These are phyloP conservation scores for Kodamaea neixiangensis DNA, from an alignment of 805 yeast genomes.

Conservation along the genomic window DNA sequence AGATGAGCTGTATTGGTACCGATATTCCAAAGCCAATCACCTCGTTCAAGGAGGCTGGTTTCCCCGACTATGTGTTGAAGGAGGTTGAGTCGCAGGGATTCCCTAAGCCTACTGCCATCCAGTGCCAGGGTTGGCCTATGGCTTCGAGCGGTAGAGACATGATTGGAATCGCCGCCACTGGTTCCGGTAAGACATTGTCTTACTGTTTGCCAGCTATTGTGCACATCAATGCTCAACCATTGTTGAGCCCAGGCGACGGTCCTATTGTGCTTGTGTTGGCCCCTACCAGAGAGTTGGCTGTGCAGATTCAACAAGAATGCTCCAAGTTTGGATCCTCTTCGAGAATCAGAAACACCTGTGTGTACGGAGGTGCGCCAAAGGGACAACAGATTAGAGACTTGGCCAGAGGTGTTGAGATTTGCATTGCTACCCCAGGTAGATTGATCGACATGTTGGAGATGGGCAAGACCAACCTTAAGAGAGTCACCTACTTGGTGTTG, in stretches of 20 bases:
- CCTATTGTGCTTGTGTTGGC: conserved; percentile 95
- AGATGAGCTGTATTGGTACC: conserved; percentile 81
- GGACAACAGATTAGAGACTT: conserved; percentile 98
- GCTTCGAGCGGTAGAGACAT: conserved; percentile 98
- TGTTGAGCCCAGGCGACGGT: conserved; percentile 92
- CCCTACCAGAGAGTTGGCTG: conserved; percentile 98
- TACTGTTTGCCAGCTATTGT: conserved; percentile 97
- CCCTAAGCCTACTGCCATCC: conserved; percentile 92
- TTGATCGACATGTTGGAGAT: conserved; percentile 95
- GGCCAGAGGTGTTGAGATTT: conserved; percentile 91
- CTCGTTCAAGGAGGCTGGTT: conserved; percentile 93
- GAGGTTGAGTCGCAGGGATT: conserved; percentile 93
- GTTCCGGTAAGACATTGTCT: conserved; percentile 97
- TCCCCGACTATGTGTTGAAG: conserved; percentile 87
- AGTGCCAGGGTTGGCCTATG: conserved; percentile 99
- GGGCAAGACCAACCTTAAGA: conserved; percentile 90
- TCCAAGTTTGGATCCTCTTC: conserved; percentile 91
- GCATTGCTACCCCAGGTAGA: conserved; percentile 99
- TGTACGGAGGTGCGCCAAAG: conserved; percentile 99
- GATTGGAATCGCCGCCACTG: conserved; percentile 99
- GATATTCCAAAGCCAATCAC: conserved; percentile 95
- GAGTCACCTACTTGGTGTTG: conserved; percentile 94
- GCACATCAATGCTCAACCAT: conserved; percentile 97
- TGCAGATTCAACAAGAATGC: conserved; percentile 95
- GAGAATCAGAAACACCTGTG: conserved; percentile 94